These are phyloP conservation scores for Diaporthe amygdali DNA, from an alignment of 2,329 filamentous ascomycete genomes.

Conservation along the genomic window DNA sequence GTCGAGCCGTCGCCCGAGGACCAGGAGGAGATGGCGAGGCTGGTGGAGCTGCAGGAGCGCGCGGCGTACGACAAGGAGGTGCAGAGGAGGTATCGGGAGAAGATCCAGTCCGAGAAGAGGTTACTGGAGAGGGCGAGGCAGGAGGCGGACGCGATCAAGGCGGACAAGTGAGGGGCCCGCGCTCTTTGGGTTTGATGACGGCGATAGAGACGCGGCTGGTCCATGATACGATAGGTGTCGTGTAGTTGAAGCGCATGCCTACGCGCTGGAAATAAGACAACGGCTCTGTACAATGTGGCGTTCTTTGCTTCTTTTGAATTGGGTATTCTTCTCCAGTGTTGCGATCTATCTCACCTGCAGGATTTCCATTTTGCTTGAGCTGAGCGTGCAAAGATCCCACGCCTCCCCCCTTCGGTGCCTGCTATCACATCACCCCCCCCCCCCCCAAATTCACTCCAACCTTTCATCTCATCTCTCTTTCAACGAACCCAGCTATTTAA, in stretches of 20 bases:
- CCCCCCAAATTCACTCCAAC: neutral
- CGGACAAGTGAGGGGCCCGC: slow-evolving; percentile 19
- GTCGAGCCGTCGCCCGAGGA: slow-evolving; percentile 67
- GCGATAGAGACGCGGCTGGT: neutral
- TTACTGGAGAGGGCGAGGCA: slow-evolving; percentile 60
- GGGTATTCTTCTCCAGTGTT: neutral
- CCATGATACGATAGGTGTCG: slow-evolving; percentile 16
- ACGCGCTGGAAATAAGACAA: neutral
- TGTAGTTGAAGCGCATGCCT: neutral
- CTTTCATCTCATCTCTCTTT: too few relatives aligned
- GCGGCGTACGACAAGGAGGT: slow-evolving; percentile 60
- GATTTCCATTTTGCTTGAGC: neutral
- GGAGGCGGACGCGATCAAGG: slow-evolving; percentile 50
- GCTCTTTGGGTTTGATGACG: neutral
- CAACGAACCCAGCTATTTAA: too few relatives aligned
- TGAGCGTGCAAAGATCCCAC: neutral
- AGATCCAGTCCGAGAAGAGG: slow-evolving; percentile 66
- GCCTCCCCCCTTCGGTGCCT: neutral
- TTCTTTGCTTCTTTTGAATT: neutral
- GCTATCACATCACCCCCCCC: too few relatives aligned
- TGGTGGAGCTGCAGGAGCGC: slow-evolving; percentile 59
- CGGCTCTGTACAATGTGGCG: neutral
- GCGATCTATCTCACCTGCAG: neutral
- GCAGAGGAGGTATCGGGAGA: slow-evolving; percentile 56
- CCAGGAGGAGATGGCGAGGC: slow-evolving; percentile 57